Evolutionary conservation across 2,329 filamentous ascomycete species (phyloP), one percentile per base, ranked within the genome.

Genomic region (Hawksworthiomyces lignivorus): DNA sequence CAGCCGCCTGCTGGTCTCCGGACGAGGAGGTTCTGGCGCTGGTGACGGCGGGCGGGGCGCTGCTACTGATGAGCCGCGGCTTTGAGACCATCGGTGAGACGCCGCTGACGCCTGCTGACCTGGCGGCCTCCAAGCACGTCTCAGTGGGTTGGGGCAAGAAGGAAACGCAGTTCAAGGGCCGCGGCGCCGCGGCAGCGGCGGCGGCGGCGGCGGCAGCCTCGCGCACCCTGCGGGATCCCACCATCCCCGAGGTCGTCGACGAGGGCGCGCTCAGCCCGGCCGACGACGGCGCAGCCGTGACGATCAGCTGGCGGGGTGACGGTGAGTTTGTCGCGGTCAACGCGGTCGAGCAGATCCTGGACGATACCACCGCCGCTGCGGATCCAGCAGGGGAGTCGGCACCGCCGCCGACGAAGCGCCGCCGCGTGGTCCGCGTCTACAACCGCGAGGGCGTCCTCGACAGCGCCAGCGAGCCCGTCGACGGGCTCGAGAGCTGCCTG

Each of bases 131-230:
- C 20, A 92, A 83, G 60, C 89, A 96, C 67, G 92, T 96, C 44
- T 94, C 88, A 17, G 90, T 98, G 18, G 92, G 92, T 37, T 98
- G 92, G 92, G 92, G 92, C 46, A 97, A 97, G 68, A 87, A 85
- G 58, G 92, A 98, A 64, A 98, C 92, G 0, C 92, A 98, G 60
- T 98, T 98, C 61, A 86, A 96, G 57, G 92, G 92, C 38, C 87
- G 86, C 55, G 80, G 89, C 48, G 90, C 89, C 41, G 90, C 89
- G 44, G 80, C 79, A 64, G 88, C 88, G 17, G n/a, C n/a, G n/a
- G n/a, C n/a, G n/a, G n/a, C n/a, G n/a, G n/a, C n/a, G n/a, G n/a
- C n/a, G n/a, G n/a, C n/a, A n/a, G n/a, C n/a, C n/a, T n/a, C n/a
- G n/a, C n/a, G n/a, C n/a, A n/a, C n/a, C n/a, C 69, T 97, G 50